Percentiles rank a stretch among this genome's conserved stretches.
Evolutionary conservation across 2,329 filamentous ascomycete genomes (phyloP).

Genomic region (Pseudogymnoascus sp.): DNA sequence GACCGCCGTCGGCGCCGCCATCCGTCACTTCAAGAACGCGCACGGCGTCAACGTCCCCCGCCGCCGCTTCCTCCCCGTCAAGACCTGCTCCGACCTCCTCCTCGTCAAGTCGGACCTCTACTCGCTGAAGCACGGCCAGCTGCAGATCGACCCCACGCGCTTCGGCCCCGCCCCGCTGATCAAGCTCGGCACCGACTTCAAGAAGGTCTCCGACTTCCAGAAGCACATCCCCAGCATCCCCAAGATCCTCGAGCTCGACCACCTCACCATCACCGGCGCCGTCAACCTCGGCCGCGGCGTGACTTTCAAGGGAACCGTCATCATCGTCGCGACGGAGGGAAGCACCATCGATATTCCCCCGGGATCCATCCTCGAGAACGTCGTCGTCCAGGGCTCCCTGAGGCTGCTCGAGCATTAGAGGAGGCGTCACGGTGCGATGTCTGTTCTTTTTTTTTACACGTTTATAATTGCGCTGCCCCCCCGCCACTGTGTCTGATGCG

Average conservation of each 20-base stretch:
- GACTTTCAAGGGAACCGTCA: slow-evolving; percentile 94
- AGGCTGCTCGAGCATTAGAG: slow-evolving; percentile 59
- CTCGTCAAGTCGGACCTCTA: slow-evolving; percentile 99
- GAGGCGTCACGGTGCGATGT: neutral
- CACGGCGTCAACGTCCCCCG: slow-evolving; percentile 98
- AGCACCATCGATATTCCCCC: slow-evolving; percentile 97
- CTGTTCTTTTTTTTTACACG: neutral
- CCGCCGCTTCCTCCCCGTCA: slow-evolving; percentile 96
- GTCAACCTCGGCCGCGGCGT: slow-evolving; percentile 96
- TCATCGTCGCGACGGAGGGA: slow-evolving; percentile 96
- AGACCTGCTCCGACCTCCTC: slow-evolving; percentile 99
- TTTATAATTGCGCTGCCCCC: neutral
- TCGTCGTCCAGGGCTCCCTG: slow-evolving; percentile 96
- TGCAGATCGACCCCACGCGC: slow-evolving; percentile 91
- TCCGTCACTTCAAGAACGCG: slow-evolving; percentile 96
- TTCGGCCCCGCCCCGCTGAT: slow-evolving; percentile 96
- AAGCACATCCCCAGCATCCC: slow-evolving; percentile 80
- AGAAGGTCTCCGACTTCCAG: slow-evolving; percentile 98
- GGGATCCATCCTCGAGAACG: slow-evolving; percentile 95
- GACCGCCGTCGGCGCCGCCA: slow-evolving; percentile 95
- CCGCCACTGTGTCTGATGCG: neutral
- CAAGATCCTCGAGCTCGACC: slow-evolving; percentile 85
- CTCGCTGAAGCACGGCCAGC: slow-evolving; percentile 95
- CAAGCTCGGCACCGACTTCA: slow-evolving; percentile 98
- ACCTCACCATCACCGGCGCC: slow-evolving; percentile 93